A percentile compares a stretch with the other conserved stretches of the same genome.
Evolutionary conservation across 2,329 filamentous ascomycete species (phyloP).

Genomic region (Stemphylium beticola): DNA sequence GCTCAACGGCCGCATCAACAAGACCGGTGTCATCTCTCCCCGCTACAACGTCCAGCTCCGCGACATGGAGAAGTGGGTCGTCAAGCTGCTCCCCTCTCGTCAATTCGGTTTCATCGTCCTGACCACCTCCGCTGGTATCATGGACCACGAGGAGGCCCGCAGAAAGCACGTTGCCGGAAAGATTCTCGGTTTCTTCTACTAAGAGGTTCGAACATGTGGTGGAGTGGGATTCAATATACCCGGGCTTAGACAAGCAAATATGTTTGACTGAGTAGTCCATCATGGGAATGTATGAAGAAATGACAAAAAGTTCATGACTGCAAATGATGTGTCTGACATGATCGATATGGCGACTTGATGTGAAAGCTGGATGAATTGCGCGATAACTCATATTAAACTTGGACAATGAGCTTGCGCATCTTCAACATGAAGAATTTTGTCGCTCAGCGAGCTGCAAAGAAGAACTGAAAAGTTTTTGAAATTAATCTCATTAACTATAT

Average conservation of each 20-base stretch:
- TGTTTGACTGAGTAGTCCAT: slow-evolving; percentile 36
- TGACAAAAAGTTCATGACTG: slow-evolving; percentile 37
- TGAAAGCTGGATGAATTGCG: too few species aligned
- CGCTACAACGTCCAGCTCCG: slow-evolving; percentile 98
- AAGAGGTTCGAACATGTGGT: slow-evolving; percentile 50
- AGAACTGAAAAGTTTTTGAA: not conserved
- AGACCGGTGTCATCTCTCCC: slow-evolving; percentile 98
- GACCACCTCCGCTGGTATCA: slow-evolving; percentile 98
- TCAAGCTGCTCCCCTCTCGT: slow-evolving; percentile 98
- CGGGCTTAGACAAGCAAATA: slow-evolving; percentile 30
- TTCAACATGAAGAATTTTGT: not conserved
- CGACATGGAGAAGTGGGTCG: slow-evolving; percentile 99
- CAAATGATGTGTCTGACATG: not conserved
- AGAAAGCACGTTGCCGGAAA: slow-evolving; percentile 99
- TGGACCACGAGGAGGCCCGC: slow-evolving; percentile 99
- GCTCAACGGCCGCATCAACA: slow-evolving; percentile 98
- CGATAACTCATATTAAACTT: not conserved
- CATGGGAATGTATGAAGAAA: slow-evolving; percentile 39
- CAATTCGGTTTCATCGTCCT: slow-evolving; percentile 99
- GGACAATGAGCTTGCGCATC: not conserved
- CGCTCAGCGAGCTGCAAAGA: not conserved
- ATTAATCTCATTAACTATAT: slow-evolving; percentile 17
- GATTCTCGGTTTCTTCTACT: slow-evolving; percentile 99
- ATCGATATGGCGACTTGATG: too few species aligned
- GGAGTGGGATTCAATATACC: slow-evolving; percentile 40